Evolutionary conservation across 2,329 filamentous ascomycete genomes (phyloP).

Genomic region (Pseudomassariella vexata): DNA sequence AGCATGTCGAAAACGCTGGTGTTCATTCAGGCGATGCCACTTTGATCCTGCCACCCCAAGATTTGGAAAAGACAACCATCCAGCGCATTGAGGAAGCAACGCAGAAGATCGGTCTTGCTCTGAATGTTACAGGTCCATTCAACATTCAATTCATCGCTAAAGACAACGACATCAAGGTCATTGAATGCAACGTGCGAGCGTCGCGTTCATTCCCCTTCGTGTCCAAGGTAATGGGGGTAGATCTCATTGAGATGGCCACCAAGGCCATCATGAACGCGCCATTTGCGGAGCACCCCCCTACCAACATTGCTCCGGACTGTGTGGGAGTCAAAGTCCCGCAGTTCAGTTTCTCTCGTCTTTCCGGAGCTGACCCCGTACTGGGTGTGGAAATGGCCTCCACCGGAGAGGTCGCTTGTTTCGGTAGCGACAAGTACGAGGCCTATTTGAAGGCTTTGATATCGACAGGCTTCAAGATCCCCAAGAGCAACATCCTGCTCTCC

Average conservation of each 20-base stretch:
- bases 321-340: slow-evolving; percentile 98
- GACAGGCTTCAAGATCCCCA: slow-evolving; percentile 92
- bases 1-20: slow-evolving; percentile 97
- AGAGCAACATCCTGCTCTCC: slow-evolving; percentile 90
- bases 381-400: slow-evolving; percentile 99
- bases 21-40: slow-evolving; percentile 98
- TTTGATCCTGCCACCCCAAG: slow-evolving; percentile 88
- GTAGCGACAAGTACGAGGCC: slow-evolving; percentile 91
- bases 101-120: slow-evolving; percentile 84
- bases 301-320: slow-evolving; percentile 70
- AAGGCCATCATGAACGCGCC: slow-evolving; percentile 89
- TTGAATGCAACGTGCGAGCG: slow-evolving; percentile 96
- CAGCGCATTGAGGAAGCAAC: slow-evolving; percentile 90
- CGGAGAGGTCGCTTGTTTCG: slow-evolving; percentile 95
- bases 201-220: slow-evolving; percentile 97
- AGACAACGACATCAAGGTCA: slow-evolving; percentile 99
- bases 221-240: slow-evolving; percentile 96
- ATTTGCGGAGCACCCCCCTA: slow-evolving; percentile 74
- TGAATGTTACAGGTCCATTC: slow-evolving; percentile 94
- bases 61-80: slow-evolving; percentile 84
- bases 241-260: slow-evolving; percentile 97
- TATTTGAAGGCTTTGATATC: slow-evolving; percentile 95
- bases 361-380: slow-evolving; percentile 90
- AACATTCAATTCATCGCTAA: slow-evolving; percentile 99
- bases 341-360: slow-evolving; percentile 96